phyloP scores from a whole-genome alignment of 768 basidiomycete species.

The Pulveroboletus sp. region DNA sequence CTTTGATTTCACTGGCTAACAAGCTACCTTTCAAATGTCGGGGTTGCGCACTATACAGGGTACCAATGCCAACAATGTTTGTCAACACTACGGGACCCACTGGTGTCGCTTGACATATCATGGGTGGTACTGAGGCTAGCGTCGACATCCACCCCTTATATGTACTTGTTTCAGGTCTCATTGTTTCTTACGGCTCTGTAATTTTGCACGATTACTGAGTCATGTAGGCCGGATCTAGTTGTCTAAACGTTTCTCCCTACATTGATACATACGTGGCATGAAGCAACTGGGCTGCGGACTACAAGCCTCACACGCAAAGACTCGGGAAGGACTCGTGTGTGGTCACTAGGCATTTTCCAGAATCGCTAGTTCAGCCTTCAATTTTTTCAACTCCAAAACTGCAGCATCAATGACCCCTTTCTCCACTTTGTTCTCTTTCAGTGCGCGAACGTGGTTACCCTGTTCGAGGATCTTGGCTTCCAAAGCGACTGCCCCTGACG shows the following conservation, averaged over 20 bases:
- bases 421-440: constrained; percentile 51
- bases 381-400: constrained; percentile 56
- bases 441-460: constrained; percentile 62
- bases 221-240: too few relatives aligned
- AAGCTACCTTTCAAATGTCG: not conserved
- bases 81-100: too few relatives aligned
- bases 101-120: too few relatives aligned
- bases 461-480: constrained; percentile 75
- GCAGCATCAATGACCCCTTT: constrained; percentile 44
- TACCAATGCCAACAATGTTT: not conserved
- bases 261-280: not conserved
- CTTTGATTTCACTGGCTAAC: too few relatives aligned
- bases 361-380: constrained; percentile 52
- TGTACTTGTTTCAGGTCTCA: not conserved
- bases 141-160: too few relatives aligned
- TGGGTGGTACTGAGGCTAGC: too few relatives aligned
- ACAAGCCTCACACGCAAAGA: not conserved
- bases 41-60: not conserved
- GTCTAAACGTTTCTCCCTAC: too few relatives aligned
- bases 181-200: not conserved
- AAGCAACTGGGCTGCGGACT: not conserved
- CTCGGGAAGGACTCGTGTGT: not conserved
- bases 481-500: constrained; percentile 64
- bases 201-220: too few relatives aligned
- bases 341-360: constrained; percentile 13